Evolutionary conservation across 2,329 filamentous ascomycete genomes (phyloP), one percentile per base, ranked within the genome.

Genomic region (Colletotrichum higginsianum): DNA sequence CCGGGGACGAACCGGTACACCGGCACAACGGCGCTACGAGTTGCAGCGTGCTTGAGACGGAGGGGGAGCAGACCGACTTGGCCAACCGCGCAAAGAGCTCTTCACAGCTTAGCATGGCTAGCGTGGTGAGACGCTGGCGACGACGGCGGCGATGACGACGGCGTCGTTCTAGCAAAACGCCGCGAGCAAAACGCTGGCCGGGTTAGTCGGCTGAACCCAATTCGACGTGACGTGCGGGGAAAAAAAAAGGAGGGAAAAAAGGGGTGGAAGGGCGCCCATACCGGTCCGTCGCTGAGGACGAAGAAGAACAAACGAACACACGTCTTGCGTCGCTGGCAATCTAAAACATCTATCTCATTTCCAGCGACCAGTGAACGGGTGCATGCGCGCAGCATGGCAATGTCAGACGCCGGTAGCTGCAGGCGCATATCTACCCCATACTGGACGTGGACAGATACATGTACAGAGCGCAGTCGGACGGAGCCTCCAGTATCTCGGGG

Each of bases 391-490:
- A 42, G 52, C 49, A 62, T 56, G 65, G 57, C 49, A 62, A 26
- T 38, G 61, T 66, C 67, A 70, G 55, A 70, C 67, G 67, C 67
- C 61, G 61, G 61, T 66, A 70, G 61, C 53, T 66, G 61, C 61
- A 69, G 55, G 40, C 46, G 55, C 67, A 69, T 60, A 21, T 30
- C 4, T 26, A 26, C 47, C 38, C 46, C 52, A 46, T 35, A 57
- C 26, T 57, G 49, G 47, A 40, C 62, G 23, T 23, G 26, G 26
- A n/a, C 40, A 46, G 13, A n/a, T 26, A 42, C 62, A 35, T 30
- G 15, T 40, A 5, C 26, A 49, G 44, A 11, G 44, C n/a, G 60
- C 30, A 61, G 12, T 38, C 46, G 50, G 26, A 61, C 60, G 47
- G 55, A 61, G 60, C 5, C 55, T 26, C 35, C 53, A 53, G 5